Conservation (phyloP, 2,329 filamentous ascomycete species). For the Emergomyces africanus region DNA sequence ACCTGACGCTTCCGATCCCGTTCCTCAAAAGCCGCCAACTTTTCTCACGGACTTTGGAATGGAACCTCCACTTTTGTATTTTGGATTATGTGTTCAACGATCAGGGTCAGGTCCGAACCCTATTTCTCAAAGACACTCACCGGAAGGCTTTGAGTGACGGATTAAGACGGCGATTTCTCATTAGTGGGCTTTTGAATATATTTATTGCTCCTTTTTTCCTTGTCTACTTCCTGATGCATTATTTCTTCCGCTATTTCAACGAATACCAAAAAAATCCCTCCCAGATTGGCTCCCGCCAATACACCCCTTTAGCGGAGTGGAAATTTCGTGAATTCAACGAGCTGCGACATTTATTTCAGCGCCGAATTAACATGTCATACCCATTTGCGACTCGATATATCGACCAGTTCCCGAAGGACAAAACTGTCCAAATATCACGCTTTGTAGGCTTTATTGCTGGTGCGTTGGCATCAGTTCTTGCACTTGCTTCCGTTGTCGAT, state of each 20-base stretch:
- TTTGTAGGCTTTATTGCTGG: conserved; percentile 83
- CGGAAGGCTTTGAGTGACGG: conserved; percentile 66
- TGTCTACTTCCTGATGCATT: conserved; percentile 74
- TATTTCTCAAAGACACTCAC: conserved; percentile 74
- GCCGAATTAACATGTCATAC: conserved; percentile 85
- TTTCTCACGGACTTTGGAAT: conserved; percentile 81
- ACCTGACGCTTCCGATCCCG: conserved; percentile 74
- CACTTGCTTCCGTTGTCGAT: conserved; percentile 72
- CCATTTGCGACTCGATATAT: conserved; percentile 86
- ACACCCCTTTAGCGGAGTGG: conserved; percentile 91
- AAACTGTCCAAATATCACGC: conserved; percentile 70
- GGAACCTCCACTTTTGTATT: conserved; percentile 82
- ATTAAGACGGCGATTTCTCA: conserved; percentile 63
- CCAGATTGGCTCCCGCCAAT: conserved; percentile 74
- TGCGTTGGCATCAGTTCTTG: conserved; percentile 73
- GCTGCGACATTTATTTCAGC: conserved; percentile 78
- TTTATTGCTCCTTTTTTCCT: conserved; percentile 77
- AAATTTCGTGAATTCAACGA: conserved; percentile 99
- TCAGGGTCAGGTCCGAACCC: conserved; percentile 69
- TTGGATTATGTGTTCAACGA: conserved; percentile 91
- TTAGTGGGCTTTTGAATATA: conserved; percentile 76
- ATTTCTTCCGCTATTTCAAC: conserved; percentile 92
- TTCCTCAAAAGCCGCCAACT: conserved; percentile 67
- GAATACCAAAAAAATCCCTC: conserved; percentile 93
- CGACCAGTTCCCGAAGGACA: conserved; percentile 92